Base-by-base conservation (phyloP, 306 rosid genomes). In the Gastrolobium villosum region DNA sequence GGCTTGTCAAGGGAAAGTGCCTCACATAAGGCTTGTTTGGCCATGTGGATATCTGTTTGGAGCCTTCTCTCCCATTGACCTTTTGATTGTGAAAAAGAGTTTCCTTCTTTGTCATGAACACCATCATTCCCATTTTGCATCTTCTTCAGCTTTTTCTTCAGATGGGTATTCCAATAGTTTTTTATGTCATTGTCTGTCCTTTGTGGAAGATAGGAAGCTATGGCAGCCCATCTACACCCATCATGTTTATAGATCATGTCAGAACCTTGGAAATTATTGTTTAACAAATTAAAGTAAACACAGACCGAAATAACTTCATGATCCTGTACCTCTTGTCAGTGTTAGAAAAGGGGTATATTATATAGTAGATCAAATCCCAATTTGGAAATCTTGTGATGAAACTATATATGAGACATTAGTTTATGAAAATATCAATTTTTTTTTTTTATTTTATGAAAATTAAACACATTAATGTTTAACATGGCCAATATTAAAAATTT, bases 21-120 rank as follows among this genome's bases (percentile, higher is more conserved):
- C 44, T 90, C 94, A 67, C 92, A 85, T 4, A 94, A 86, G 65
- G 96, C 98, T 84, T 88, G 92, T 67, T 90, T 94, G 78, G 98
- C 98, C 87, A 71, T 81, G 74, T 94, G 92, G 44, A 94, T 94
- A 75, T 94, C 94, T n/a, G 98, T 94, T 65, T 94, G 98, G 66
- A 94, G 97, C 83, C 92, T 89, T 83, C 96, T 90, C 75, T 94
- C 98, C 98, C 98, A 94, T 34, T 94, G 97, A 31, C 98, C 98
- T 70, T 90, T 94, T 59, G 71, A 55, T 1, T 76, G 82, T 37
- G 91, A 78, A 39, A n/a, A n/a, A n/a, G n/a, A n/a, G n/a, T n/a
- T n/a, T n/a, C 67, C 83, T 55, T 60, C 72, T 49, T 79, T 50
- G 1, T 75, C 36, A 34, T 59, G 34, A 45, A 45, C 77, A 7